phyloP scores from a whole-genome alignment of 805 yeast species.

The Candida vaughaniae region DNA sequence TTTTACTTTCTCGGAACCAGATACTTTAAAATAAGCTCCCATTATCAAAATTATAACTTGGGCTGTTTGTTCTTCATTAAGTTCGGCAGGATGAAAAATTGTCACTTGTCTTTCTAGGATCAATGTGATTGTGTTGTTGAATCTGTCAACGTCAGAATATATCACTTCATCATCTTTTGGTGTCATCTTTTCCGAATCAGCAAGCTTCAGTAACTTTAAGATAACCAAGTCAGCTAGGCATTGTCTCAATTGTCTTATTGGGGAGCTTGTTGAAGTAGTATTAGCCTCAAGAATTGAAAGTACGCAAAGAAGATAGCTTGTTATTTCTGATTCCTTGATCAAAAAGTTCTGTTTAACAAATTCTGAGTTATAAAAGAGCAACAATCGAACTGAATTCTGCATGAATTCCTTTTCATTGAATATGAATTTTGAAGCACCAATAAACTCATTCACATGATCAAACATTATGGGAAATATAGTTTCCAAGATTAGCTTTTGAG shows the following conservation, averaged over 20 bases:
- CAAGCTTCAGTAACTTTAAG: constrained; percentile 21
- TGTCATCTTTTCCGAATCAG: neutral
- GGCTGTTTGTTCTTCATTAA: constrained; percentile 32
- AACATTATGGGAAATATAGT: constrained; percentile 35
- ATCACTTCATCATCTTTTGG: neutral
- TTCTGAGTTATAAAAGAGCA: constrained; percentile 26
- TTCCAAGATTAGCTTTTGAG: constrained; percentile 32
- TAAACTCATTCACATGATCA: constrained; percentile 33
- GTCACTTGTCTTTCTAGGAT: constrained; percentile 34
- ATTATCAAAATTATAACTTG: constrained; percentile 32
- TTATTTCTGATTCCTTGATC: constrained; percentile 21
- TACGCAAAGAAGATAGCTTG: constrained; percentile 26
- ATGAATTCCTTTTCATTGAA: constrained; percentile 32
- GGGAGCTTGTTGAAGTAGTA: constrained; percentile 9
- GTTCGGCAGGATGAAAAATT: constrained; percentile 27
- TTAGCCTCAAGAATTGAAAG: constrained; percentile 30
- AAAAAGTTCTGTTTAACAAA: constrained; percentile 29
- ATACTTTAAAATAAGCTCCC: constrained; percentile 26
- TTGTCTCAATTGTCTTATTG: constrained; percentile 17
- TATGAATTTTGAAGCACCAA: constrained; percentile 31
- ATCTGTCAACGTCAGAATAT: constrained; percentile 2
- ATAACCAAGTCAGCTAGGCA: constrained; percentile 23
- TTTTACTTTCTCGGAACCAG: constrained; percentile 16
- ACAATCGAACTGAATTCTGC: constrained; percentile 22
- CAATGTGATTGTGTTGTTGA: constrained; percentile 23